Conservation (phyloP, 805 yeast species). For the Metschnikowia picachoensis region DNA sequence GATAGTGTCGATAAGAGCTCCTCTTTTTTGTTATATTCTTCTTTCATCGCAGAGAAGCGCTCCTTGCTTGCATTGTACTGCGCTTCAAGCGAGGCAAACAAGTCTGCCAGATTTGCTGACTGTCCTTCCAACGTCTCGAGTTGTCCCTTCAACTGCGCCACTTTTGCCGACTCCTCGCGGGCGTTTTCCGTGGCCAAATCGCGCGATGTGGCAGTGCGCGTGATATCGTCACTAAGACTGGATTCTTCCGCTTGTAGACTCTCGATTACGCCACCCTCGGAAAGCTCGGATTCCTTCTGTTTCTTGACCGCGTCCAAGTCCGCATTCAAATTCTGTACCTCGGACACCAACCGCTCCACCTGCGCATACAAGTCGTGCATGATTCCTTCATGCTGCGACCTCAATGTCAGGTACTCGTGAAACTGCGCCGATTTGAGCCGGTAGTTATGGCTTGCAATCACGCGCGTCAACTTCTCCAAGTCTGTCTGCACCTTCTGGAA, state of each 20-base stretch:
- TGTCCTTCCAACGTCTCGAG: constrained; percentile 33
- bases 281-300: constrained; percentile 54
- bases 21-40: constrained; percentile 54
- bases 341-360: constrained; percentile 47
- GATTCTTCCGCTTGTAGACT: constrained; percentile 57
- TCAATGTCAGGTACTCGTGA: constrained; percentile 40
- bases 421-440: constrained; percentile 38
- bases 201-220: constrained; percentile 62
- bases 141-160: constrained; percentile 21
- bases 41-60: constrained; percentile 43
- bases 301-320: constrained; percentile 54
- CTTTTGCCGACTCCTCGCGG: constrained; percentile 35
- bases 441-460: constrained; percentile 78
- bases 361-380: constrained; percentile 41
- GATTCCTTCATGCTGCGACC: constrained; percentile 38
- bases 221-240: constrained; percentile 55
- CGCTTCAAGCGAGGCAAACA: constrained; percentile 39
- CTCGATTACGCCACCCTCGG: constrained; percentile 57
- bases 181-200: constrained; percentile 56
- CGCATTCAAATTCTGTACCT: constrained; percentile 53
- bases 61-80: constrained; percentile 44
- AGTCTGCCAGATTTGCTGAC: constrained; percentile 33
- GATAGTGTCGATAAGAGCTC: constrained; percentile 78
- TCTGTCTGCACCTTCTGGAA: constrained; percentile 82
- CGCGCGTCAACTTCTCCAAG: constrained; percentile 66